Percentiles rank a stretch among this genome's conserved stretches.
Evolutionary conservation across 2,329 filamentous ascomycete species (phyloP).

Genomic region (Diplodia seriata): DNA sequence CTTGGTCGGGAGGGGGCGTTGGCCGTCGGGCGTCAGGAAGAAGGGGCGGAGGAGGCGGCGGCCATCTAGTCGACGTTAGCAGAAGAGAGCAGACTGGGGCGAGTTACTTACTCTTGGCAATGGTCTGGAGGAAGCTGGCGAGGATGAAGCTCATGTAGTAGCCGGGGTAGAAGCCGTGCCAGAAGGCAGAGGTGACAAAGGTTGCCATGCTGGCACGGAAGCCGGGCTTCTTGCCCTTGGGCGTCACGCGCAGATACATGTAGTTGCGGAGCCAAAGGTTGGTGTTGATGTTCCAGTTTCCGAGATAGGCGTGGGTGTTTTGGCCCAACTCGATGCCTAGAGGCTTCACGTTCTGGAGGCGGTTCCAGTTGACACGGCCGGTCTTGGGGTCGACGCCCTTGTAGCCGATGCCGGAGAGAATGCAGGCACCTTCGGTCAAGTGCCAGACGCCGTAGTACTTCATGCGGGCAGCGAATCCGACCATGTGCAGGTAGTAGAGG

Average conservation of each 20-base stretch:
- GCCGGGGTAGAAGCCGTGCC: constrained; percentile 97
- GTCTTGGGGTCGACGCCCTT: constrained; percentile 88
- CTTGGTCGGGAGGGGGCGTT: constrained; percentile 65
- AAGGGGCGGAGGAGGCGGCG: constrained; percentile 90
- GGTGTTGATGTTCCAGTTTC: constrained; percentile 98
- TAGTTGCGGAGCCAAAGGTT: constrained; percentile 97
- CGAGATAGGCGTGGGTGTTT: constrained; percentile 90
- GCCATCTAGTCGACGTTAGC: constrained; percentile 66
- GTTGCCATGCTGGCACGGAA: constrained; percentile 94
- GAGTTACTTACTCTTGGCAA: constrained; percentile 80
- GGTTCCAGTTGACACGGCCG: constrained; percentile 86
- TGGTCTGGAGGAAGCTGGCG: constrained; percentile 89
- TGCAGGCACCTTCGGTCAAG: constrained; percentile 91
- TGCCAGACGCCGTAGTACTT: constrained; percentile 99
- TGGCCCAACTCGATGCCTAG: constrained; percentile 87
- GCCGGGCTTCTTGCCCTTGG: constrained; percentile 92
- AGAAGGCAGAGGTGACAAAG: constrained; percentile 92
- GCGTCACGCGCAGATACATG: constrained; percentile 92
- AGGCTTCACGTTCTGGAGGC: constrained; percentile 87
- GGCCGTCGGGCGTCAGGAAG: constrained; percentile 81
- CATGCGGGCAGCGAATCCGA: constrained; percentile 79
- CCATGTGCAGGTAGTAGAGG: constrained; percentile 81
- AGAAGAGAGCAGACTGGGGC: background rate
- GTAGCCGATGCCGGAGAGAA: constrained; percentile 90
- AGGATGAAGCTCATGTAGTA: constrained; percentile 93